Evolutionary conservation across 2,329 filamentous ascomycete genomes (phyloP).

Genomic region (Trichothecium roseum): DNA sequence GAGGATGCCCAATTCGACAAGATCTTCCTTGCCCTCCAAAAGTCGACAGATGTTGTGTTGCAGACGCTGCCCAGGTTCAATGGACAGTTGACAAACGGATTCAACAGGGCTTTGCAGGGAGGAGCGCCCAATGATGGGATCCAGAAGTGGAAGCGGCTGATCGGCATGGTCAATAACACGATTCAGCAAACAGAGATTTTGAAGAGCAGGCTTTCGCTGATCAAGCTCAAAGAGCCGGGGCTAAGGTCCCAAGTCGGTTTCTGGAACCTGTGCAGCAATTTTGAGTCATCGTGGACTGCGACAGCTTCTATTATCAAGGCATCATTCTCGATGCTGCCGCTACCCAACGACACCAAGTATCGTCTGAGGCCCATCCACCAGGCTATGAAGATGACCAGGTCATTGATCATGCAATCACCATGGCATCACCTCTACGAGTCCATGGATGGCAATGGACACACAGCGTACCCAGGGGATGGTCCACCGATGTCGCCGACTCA

Average conservation of each 20-base stretch:
- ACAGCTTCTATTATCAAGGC: slow-evolving; percentile 52
- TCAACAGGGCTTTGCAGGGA: slow-evolving; percentile 52
- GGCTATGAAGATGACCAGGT: slow-evolving; percentile 69
- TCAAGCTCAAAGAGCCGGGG: slow-evolving; percentile 78
- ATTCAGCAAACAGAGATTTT: slow-evolving; percentile 66
- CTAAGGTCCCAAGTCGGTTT: slow-evolving; percentile 53
- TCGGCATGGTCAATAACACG: slow-evolving; percentile 59
- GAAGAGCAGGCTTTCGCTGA: slow-evolving; percentile 60
- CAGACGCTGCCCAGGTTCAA: slow-evolving; percentile 61
- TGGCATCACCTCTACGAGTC: slow-evolving; percentile 36
- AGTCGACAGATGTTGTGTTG: slow-evolving; percentile 63
- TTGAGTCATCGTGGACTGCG: slow-evolving; percentile 60
- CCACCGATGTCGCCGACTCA: slow-evolving; percentile 17
- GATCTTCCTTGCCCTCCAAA: slow-evolving; percentile 67
- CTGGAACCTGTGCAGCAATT: slow-evolving; percentile 64
- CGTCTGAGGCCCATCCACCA: slow-evolving; percentile 74
- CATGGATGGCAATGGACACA: slow-evolving; percentile 3
- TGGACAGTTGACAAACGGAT: slow-evolving; percentile 52
- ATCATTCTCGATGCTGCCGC: slow-evolving; percentile 36
- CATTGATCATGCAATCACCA: slow-evolving; percentile 54
- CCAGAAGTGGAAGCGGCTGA: slow-evolving; percentile 58
- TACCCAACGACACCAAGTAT: slow-evolving; percentile 58
- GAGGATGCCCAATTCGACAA: slow-evolving; percentile 75
- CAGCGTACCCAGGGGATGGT: slow-evolving; percentile 2
- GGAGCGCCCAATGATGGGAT: slow-evolving; percentile 45